phyloP scores from a whole-genome alignment of 345 rosid genomes.

The Ceriops decandra region DNA sequence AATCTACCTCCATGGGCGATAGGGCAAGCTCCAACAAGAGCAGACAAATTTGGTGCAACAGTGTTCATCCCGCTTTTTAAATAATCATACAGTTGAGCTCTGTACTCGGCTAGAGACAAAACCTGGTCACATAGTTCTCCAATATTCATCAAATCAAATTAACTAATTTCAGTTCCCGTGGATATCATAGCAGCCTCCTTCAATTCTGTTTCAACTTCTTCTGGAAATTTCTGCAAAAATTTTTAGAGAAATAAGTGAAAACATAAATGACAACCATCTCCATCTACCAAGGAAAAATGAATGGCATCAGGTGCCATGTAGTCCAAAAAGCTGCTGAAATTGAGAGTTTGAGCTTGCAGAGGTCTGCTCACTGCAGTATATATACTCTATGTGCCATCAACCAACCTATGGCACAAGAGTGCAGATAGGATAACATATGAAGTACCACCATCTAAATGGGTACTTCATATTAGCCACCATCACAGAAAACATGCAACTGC shows the following conservation, averaged over 20 bases:
- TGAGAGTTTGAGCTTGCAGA: too few species aligned
- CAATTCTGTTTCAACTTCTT: constrained; percentile 66
- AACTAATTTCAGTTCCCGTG: constrained; percentile 89
- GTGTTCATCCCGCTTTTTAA: too few species aligned
- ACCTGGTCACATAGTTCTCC: constrained; percentile 87
- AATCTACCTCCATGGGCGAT: constrained; percentile 96
- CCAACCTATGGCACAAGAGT: not conserved
- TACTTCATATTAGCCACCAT: not conserved
- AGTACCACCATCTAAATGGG: not conserved
- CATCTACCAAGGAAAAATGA: not conserved
- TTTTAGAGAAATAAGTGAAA: not conserved
- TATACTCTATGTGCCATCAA: not conserved
- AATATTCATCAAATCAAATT: constrained; percentile 68
- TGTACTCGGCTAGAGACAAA: constrained; percentile 75
- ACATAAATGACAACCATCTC: not conserved
- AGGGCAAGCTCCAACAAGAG: constrained; percentile 12
- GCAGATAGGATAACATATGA: not conserved
- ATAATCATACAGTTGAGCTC: constrained; percentile 60
- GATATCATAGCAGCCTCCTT: constrained; percentile 88
- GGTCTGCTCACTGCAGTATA: too few species aligned
- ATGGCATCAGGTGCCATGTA: too few species aligned
- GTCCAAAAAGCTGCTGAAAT: too few species aligned
- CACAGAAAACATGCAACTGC: not conserved
- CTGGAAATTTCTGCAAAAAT: constrained; percentile 51
- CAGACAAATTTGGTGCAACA: too few species aligned